Evolutionary conservation across 2,329 filamentous ascomycete species (phyloP).

Genomic region (Lojkania enalia): DNA sequence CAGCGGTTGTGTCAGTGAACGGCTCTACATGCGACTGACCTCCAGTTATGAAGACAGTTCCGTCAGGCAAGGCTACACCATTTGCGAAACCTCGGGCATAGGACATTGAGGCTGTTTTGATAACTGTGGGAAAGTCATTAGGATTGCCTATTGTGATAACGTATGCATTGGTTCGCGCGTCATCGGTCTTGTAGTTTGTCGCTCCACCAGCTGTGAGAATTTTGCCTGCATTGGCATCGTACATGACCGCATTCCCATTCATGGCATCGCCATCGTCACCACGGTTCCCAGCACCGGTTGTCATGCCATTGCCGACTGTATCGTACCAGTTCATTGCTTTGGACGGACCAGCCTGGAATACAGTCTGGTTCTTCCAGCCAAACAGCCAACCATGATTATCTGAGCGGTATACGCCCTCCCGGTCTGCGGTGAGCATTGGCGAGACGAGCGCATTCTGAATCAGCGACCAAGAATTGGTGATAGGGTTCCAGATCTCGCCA

Average conservation of each 20-base stretch:
- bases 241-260: conserved; percentile 62
- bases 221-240: conserved; percentile 58
- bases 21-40: conserved; percentile 22
- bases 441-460: conserved; percentile 50
- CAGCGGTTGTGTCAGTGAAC: conserved; percentile 27
- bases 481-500: conserved; percentile 54
- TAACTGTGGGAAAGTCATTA: conserved; percentile 23
- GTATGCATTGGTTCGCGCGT: conserved; percentile 51
- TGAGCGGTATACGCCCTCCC: conserved; percentile 48
- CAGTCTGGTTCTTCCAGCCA: conserved; percentile 51
- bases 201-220: conserved; percentile 59
- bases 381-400: conserved; percentile 62
- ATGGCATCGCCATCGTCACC: conserved; percentile 55
- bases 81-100: conserved; percentile 34
- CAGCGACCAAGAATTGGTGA: conserved; percentile 52
- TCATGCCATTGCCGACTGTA: conserved; percentile 49
- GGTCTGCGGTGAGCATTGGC: conserved; percentile 57
- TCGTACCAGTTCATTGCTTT: conserved; percentile 62
- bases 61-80: conserved; percentile 38
- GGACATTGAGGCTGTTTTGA: conserved; percentile 27
- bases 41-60: conserved; percentile 39
- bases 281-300: conserved; percentile 49
- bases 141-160: conserved; percentile 53
- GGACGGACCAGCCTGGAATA: conserved; percentile 61
- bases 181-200: conserved; percentile 50